Base-by-base conservation (phyloP, 306 rosid species). In the Sechiopsis laciniata region DNA sequence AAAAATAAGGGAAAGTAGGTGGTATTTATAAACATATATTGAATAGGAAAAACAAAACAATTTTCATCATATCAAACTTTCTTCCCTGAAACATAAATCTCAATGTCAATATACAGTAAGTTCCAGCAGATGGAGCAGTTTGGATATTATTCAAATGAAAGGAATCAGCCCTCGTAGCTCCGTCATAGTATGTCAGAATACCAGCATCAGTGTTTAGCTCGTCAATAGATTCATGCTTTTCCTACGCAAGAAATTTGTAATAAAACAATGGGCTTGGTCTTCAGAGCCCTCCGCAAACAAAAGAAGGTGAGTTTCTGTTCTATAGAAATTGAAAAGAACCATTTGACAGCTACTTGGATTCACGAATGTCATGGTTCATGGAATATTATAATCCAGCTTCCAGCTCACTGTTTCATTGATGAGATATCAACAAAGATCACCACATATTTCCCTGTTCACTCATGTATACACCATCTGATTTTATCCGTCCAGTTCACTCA, bases 11-110 rank as follows among this genome's bases (percentile, higher is more conserved):
- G 19, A 29, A 60, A 29, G 19, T 6, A 29, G 2, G 46, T 17
- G 11, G 8, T 29, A 6, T 29, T 26, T 61, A 32, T 26, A 67
- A 48, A 46, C 20, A 13, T 22, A 14, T 4, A 16, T 22, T 14
- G 74, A 69, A 69, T 15, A 24, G 55, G 50, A 69, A 69, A 51
- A 16, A 24, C 74, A 16, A 70, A 51, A 15, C 45, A 70, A 70
- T 24, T 11, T 21, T 22, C 57, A 51, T 24, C 48, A 9, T 26
- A 52, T 51, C 48, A 16, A 70, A 51, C 40, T 22, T 21, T 51
- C 37, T 70, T 70, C 74, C 74, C 74, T 22, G 74, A 3, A 20
- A 8, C 73, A 46, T 37, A 69, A 69, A 11, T 51, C 72, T 6
- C 19, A 67, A 45, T 20, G 32, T 67, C 6, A 67, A 19, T 19